Conservation (phyloP, 2,329 filamentous ascomycete genomes). For the Bipolaris oryzae region DNA sequence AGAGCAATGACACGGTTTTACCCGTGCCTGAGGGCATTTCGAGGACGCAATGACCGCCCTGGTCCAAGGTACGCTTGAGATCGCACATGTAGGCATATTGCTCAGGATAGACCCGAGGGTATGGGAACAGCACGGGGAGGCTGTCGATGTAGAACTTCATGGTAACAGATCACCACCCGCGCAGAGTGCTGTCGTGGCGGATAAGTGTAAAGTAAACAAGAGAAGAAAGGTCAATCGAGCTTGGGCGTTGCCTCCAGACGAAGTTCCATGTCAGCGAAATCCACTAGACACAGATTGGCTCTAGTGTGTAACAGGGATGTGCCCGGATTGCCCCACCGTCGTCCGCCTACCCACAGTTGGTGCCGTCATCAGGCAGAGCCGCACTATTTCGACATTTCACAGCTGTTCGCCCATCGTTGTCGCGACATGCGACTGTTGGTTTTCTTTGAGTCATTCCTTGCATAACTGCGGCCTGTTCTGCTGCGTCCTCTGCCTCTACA, state of each 20-base stretch:
- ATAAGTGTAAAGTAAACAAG: conserved; percentile 19
- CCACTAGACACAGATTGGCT: conserved; percentile 1
- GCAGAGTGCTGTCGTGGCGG: conserved; percentile 28
- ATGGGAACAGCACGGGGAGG: conserved; percentile 74
- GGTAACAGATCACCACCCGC: conserved; percentile 41
- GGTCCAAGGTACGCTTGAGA: conserved; percentile 88
- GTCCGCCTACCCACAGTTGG: conserved; percentile 19
- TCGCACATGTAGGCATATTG: conserved; percentile 76
- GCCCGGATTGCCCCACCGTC: conserved; percentile 13
- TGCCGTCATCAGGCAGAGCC: conserved; percentile 31
- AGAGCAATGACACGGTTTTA: conserved; percentile 94
- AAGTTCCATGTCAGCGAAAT: conserved; percentile 8
- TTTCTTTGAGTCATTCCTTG: conserved; percentile 5
- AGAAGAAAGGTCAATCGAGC: conserved; percentile 9
- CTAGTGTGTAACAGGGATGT: conserved; percentile 16
- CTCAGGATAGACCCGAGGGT: conserved; percentile 72
- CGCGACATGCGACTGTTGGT: conserved; percentile 1
- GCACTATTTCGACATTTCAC: conserved; percentile 16
- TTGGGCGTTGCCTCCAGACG: conserved; percentile 17
- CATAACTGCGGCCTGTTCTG: background rate
- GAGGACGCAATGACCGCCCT: conserved; percentile 90
- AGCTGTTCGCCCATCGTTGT: background rate
- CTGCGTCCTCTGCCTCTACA: background rate
- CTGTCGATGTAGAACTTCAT: conserved; percentile 85
- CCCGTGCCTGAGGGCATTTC: conserved; percentile 99